Evolutionary conservation across 345 rosid species (phyloP).

Genomic region (Arabidopsis suecica): DNA sequence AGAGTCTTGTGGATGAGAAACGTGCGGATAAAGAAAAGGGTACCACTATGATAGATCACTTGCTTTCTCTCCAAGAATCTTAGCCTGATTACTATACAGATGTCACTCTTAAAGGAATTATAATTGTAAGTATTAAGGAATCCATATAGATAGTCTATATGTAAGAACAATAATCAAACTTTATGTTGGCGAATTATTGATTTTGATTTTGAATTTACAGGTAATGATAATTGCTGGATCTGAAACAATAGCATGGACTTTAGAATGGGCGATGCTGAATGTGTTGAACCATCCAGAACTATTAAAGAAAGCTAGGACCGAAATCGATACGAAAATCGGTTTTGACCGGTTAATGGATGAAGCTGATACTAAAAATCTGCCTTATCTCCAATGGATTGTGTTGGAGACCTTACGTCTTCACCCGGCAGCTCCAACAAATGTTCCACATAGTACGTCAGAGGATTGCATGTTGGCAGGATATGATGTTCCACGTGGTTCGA

Average conservation of each 20-base stretch:
- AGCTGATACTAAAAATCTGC: conserved; percentile 55
- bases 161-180: neutral
- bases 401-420: conserved; percentile 61
- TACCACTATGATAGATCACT: conserved; percentile 58
- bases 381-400: conserved; percentile 56
- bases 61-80: conserved; percentile 52
- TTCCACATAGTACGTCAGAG: conserved; percentile 56
- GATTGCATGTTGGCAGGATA: conserved; percentile 62
- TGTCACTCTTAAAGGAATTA: conserved; percentile 56
- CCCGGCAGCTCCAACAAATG: conserved; percentile 64
- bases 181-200: neutral
- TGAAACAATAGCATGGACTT: conserved; percentile 12
- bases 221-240: conserved; percentile 22
- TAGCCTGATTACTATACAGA: conserved; percentile 57
- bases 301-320: neutral
- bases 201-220: conserved; percentile 15
- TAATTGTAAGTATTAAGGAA: conserved; percentile 23
- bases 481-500: conserved; percentile 56
- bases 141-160: neutral
- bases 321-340: conserved; percentile 45
- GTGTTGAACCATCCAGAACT: conserved; percentile 35
- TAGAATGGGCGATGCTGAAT: conserved; percentile 31
- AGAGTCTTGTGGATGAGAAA: conserved; percentile 52
- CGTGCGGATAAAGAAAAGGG: conserved; percentile 29
- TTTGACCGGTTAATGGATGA: conserved; percentile 55